phyloP scores from a whole-genome alignment of 768 basidiomycete genomes.

The Hemileccinum rubropunctum region DNA sequence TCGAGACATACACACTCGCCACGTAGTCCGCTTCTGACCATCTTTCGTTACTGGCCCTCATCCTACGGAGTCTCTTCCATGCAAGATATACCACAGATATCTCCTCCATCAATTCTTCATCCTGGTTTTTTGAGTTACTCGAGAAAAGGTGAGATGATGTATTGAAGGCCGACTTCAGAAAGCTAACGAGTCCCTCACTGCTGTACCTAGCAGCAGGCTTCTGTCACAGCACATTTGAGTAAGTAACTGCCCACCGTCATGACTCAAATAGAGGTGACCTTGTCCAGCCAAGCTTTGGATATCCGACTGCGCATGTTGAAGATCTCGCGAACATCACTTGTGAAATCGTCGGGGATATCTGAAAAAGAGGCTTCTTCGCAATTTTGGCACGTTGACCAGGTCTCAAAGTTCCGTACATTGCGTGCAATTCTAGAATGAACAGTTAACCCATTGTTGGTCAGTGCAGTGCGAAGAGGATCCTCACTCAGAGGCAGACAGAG shows the following conservation, averaged over 20 bases:
- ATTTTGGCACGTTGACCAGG: conserved; percentile 47
- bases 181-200: conserved; percentile 17
- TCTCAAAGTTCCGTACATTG: conserved; percentile 47
- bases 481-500: conserved; percentile 49
- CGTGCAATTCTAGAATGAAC: conserved; percentile 42
- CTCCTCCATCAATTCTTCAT: conserved; percentile 34
- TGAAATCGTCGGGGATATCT: conserved; percentile 42
- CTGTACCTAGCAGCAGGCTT: conserved; percentile 3
- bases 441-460: neutral
- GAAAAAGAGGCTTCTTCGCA: conserved; percentile 48
- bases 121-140: conserved; percentile 14
- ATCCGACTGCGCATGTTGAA: conserved; percentile 38
- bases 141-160: conserved; percentile 42
- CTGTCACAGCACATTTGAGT: neutral
- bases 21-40: conserved; percentile 56
- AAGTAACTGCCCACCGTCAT: neutral
- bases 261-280: conserved; percentile 26
- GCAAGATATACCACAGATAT: conserved; percentile 41
- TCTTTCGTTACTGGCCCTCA: conserved; percentile 45
- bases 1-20: conserved; percentile 46
- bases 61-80: conserved; percentile 43
- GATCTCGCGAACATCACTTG: conserved; percentile 35
- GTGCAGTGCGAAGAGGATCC: conserved; percentile 7
- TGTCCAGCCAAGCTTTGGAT: conserved; percentile 42
- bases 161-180: conserved; percentile 32